Evolutionary conservation across 1,284 basidiomycete genomes (phyloP), one percentile per base, ranked within the genome.

Genomic region (Abortiporus biennis): DNA sequence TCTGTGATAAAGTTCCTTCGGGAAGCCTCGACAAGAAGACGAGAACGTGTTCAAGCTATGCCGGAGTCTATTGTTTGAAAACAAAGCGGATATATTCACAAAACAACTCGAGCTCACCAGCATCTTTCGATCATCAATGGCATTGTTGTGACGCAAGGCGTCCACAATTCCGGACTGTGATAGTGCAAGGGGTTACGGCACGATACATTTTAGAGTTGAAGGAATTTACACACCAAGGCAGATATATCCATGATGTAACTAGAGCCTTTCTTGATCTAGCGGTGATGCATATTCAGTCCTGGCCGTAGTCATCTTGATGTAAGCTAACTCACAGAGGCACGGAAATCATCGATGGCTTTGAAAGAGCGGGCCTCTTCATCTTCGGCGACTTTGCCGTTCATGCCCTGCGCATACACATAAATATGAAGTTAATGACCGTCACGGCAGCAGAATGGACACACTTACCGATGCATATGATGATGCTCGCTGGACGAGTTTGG

Each of bases 11-110:
- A 9, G 56, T 52, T 17, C 76, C 72, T 17, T 71, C 61, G 8
- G 78, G 71, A 40, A 80, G 62, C 22, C 70, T 67, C 3, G 85
- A 76, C 42, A 89, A 68, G 48, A 84, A 74, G 12, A 70, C 70
- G n/a, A 90, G 66, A 11, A 76, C 65, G 51, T 88, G 70, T 55
- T 90, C 86, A 30, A 90, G 76, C 87, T 89, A 44, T 25, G 20
- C 17, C 8, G 33, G 16, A 20, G 19, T 23, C n/a, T 36, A 17
- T 39, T 66, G 52, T 24, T 64, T 57, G 16, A 21, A 38, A 63
- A 62, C 42, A 42, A 12, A 3, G 6, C 37, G n/a, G n/a, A 16
- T 6, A 37, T 15, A 32, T 30, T 16, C 17, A 11, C 42, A 5
- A 8, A n/a, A 29, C 27, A 9, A 29, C 27, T 9, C 8, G n/a